Evolutionary conservation across 2,329 filamentous ascomycete genomes (phyloP), one percentile per base, ranked within the genome.

Genomic region (Leptographium wingfieldii): DNA sequence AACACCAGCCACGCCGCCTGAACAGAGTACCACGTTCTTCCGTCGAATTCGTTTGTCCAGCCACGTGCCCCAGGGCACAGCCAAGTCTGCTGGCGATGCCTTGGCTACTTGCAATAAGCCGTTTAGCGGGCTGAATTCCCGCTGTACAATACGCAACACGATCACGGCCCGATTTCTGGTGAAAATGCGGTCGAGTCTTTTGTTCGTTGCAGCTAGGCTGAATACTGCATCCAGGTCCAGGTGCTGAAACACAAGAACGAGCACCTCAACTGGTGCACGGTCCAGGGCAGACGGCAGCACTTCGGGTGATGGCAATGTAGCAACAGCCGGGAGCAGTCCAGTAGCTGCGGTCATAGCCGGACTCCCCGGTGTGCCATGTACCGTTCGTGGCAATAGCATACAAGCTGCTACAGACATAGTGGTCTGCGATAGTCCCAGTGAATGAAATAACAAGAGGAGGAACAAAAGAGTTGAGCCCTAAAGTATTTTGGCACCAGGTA

Each of bases 91-190:
- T 10, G 68, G 65, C 3, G 73, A 71, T 25, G 76, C 74, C 12
- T 74, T 78, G 59, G 76, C 73, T 22, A 79, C 66, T 60, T 76
- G 75, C 22, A 81, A 69, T 12, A 82, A 69, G 19, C 73, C 73
- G 22, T 76, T 71, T 40, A 79, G 70, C 1, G 71, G 80, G 62
- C 69, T 73, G 60, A 74, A 76, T 29, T 79, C 75, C 7, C 68
- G 68, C 54, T 67, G 31, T 5, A 80, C 67, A 46, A 78, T 70
- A 4, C 70, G 70, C 14, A 76, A 66, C 55, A 81, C 64, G 27
- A 82, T 74, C 0, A 68, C 66, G 1, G 70, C 63, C 66, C 74
- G 76, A 64, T 76, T 71, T 4, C 67, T 66, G 10, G 68, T 65
- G 57, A 78, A 76, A n/a, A 81, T 70, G 3, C 67, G 63, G 19